Conservation (phyloP, 2,329 filamentous ascomycete species). For the Sporothrix brunneoviolacea region DNA sequence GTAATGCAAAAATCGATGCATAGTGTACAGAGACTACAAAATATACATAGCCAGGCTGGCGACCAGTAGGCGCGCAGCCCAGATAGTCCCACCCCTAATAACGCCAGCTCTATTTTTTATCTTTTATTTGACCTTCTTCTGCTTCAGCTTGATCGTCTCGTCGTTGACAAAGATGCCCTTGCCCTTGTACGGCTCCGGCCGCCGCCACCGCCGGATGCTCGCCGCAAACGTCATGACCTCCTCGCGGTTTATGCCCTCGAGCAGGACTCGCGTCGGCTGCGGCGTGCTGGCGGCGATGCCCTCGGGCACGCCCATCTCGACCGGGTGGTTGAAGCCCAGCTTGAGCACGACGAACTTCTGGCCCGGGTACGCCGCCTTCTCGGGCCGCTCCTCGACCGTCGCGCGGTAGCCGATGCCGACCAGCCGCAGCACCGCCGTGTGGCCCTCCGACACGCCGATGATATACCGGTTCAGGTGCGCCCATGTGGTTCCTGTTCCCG, state of each 20-base stretch:
- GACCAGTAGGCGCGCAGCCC: too few relatives aligned
- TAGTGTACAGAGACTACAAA: too few relatives aligned
- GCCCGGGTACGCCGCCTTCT: slow-evolving; percentile 67
- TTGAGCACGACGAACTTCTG: slow-evolving; percentile 90
- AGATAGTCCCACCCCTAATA: too few relatives aligned
- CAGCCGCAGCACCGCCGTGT: slow-evolving; percentile 84
- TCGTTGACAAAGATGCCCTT: slow-evolving; percentile 98
- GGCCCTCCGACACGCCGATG: slow-evolving; percentile 90
- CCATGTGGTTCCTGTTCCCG: slow-evolving; percentile 68
- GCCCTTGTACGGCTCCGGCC: slow-evolving; percentile 96
- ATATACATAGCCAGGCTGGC: too few relatives aligned
- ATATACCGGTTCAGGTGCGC: slow-evolving; percentile 87
- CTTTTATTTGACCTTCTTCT: slow-evolving; percentile 85
- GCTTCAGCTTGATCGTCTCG: slow-evolving; percentile 96
- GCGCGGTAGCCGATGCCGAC: slow-evolving; percentile 96
- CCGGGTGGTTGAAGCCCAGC: slow-evolving; percentile 92
- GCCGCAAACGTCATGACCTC: slow-evolving; percentile 88
- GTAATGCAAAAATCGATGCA: too few relatives aligned
- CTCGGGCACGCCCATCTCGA: slow-evolving; percentile 76
- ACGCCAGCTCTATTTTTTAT: neutral
- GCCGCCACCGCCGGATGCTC: slow-evolving; percentile 77
- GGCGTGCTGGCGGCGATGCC: slow-evolving; percentile 84
- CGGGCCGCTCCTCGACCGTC: slow-evolving; percentile 69
- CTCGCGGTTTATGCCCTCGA: slow-evolving; percentile 84
- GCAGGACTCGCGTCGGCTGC: slow-evolving; percentile 80